A percentile compares a stretch with the other conserved stretches of the same genome.
These are phyloP conservation scores for Naganishia randhawae DNA, from an alignment of 768 basidiomycete species.

Conservation along the genomic window DNA sequence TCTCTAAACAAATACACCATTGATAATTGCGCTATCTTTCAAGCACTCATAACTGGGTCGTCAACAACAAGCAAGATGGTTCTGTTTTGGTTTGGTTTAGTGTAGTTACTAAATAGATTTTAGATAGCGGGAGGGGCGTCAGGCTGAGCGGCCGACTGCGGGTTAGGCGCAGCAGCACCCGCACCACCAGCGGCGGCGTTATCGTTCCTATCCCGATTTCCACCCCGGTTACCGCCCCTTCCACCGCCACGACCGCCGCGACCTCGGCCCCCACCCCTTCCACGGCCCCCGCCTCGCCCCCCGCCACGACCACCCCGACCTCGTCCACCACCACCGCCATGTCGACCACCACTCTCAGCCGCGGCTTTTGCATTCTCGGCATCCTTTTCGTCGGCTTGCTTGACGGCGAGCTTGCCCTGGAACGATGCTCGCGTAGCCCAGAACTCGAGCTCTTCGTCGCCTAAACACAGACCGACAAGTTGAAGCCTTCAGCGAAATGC, in stretches of 20 bases:
- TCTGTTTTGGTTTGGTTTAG: neutral
- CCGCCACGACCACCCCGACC: constrained; percentile 29
- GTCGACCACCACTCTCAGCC: neutral
- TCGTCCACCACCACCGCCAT: constrained; percentile 34
- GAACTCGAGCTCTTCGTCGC: constrained; percentile 46
- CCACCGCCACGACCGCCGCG: constrained; percentile 27
- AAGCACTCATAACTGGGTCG: constrained; percentile 6
- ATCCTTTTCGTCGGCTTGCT: constrained; percentile 35
- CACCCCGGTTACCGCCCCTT: constrained; percentile 37
- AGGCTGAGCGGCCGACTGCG: neutral
- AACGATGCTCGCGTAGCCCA: constrained; percentile 49
- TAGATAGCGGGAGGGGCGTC: constrained; percentile 9
- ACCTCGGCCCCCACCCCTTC: constrained; percentile 33
- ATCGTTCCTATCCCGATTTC: constrained; percentile 37
- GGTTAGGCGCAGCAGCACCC: neutral
- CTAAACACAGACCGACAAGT: constrained; percentile 25
- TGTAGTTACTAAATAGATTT: neutral
- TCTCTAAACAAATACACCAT: constrained; percentile 7
- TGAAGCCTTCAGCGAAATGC: no score
- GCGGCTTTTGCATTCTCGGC: constrained; percentile 17
- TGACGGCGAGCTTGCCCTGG: constrained; percentile 46
- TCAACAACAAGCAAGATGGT: neutral
- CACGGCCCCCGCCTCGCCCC: constrained; percentile 28
- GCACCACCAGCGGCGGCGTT: no score
- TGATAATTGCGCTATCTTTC: neutral